These are phyloP conservation scores for Fusarium verticillioides DNA, from an alignment of 2,329 filamentous ascomycete genomes.

Conservation along the genomic window DNA sequence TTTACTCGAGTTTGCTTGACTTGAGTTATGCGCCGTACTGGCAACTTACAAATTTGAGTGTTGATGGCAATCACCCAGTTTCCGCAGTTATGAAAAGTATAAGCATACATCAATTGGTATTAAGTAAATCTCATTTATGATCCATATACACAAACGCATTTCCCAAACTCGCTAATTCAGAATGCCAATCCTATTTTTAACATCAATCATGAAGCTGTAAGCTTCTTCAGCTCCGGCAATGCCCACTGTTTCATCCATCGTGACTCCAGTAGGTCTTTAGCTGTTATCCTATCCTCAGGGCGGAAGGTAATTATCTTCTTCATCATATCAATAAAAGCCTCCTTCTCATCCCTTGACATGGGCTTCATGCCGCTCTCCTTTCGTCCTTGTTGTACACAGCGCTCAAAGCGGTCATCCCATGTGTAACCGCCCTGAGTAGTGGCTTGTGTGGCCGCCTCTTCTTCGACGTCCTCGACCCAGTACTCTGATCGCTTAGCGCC, in stretches of 20 bases:
- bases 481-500: conserved; percentile 23
- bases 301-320: conserved; percentile 33
- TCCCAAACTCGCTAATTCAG: conserved; percentile 28
- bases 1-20: background rate
- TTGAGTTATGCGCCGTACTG: background rate
- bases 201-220: conserved; percentile 10
- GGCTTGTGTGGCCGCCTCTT: conserved; percentile 5
- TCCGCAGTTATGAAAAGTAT: background rate
- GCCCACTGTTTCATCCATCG: conserved; percentile 38
- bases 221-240: conserved; percentile 30
- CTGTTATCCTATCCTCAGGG: conserved; percentile 23
- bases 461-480: conserved; percentile 25
- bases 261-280: conserved; percentile 28
- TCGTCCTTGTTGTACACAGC: conserved; percentile 30
- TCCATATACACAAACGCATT: background rate
- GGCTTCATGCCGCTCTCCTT: conserved; percentile 27
- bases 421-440: background rate
- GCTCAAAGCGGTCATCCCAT: conserved; percentile 33
- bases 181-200: conserved; percentile 10
- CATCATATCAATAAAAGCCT: conserved; percentile 38
- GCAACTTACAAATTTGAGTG: background rate
- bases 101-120: conserved; percentile 7
- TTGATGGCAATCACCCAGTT: background rate
- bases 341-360: conserved; percentile 31
- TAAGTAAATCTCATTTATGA: background rate